Evolutionary conservation across 2,329 filamentous ascomycete species (phyloP).

Genomic region (Nigrospora oryzae): DNA sequence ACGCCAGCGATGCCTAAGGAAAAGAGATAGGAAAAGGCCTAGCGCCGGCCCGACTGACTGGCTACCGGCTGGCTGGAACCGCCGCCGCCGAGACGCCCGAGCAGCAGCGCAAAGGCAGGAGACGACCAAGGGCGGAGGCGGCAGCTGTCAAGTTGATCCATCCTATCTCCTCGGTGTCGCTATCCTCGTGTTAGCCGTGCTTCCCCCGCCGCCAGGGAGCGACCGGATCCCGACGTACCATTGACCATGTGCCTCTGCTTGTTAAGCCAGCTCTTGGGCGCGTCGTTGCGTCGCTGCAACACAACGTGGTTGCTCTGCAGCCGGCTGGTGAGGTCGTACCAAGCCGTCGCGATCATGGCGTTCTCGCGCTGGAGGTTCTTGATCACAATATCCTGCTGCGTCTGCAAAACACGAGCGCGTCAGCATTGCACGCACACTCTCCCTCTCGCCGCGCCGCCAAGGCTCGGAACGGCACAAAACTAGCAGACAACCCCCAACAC

Average conservation of each 20-base stretch:
- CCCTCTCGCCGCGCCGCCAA: no score
- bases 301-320: slow-evolving; percentile 79
- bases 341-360: slow-evolving; percentile 70
- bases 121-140: background rate
- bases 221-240: slow-evolving; percentile 25
- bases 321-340: slow-evolving; percentile 73
- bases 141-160: slow-evolving; percentile 8
- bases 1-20: no score
- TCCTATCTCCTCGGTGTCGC: slow-evolving; percentile 24
- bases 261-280: slow-evolving; percentile 74
- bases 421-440: no score
- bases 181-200: slow-evolving; percentile 8
- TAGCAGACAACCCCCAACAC: no score
- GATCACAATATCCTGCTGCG: slow-evolving; percentile 45
- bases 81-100: no score
- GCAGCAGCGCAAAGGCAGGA: no score
- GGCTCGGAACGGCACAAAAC: no score
- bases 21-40: no score
- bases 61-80: no score
- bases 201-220: background rate
- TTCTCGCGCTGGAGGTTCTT: slow-evolving; percentile 71
- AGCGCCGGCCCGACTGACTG: no score
- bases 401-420: slow-evolving; percentile 22
- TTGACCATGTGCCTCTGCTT: slow-evolving; percentile 71
- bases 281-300: slow-evolving; percentile 65